Base-by-base conservation (phyloP, 2,329 filamentous ascomycete species). In the Trichoderma pleuroti region DNA sequence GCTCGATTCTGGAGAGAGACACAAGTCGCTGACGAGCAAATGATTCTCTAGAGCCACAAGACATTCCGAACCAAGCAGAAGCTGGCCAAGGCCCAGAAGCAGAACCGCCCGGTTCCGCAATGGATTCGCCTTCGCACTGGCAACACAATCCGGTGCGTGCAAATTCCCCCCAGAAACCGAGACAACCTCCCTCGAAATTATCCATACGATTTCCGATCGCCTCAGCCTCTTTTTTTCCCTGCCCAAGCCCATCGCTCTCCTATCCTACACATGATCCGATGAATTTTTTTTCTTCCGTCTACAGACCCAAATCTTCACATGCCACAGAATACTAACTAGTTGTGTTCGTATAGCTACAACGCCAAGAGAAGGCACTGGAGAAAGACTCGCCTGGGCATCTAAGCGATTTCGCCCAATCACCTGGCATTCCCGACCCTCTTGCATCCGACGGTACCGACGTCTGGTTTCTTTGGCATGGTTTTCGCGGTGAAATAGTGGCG, bases 41-140 rank as follows among this genome's bases (percentile, higher is more conserved):
- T 70, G 42, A 62, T 57, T 73, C 42, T 73, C 54, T 84, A 98
- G 95, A 95, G 92, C 92, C 94, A 99, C 89, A 99, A 99, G 92
- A 93, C 94, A 84, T 99, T 99, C 94, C 93, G 94, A 85, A 98
- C 94, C 87, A 99, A 99, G 94, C 92, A 97, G 87, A 99, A 99
- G 96, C 94, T 99, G 88, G 96, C 96, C 84, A 98, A 95, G 90
- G 96, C 96, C 84, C 95, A 98, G 90, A 98, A 97, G 91, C 95
- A 98, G 90, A 99, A 99, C 92, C 92, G 96, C 85, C 96, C 96
- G 80, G 98, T 99, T 84, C 96, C 96, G 78, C 96, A 99, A 90
- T 99, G 96, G 96, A 98, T 99, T 85, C 92, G 96, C 84, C 91
- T 99, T 82, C 92, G 95, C 85, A 98, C 96, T 81, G 92, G 91